Evolutionary conservation across 2,329 filamentous ascomycete genomes (phyloP).

Genomic region (Aspergillus brunneoviolaceus): DNA sequence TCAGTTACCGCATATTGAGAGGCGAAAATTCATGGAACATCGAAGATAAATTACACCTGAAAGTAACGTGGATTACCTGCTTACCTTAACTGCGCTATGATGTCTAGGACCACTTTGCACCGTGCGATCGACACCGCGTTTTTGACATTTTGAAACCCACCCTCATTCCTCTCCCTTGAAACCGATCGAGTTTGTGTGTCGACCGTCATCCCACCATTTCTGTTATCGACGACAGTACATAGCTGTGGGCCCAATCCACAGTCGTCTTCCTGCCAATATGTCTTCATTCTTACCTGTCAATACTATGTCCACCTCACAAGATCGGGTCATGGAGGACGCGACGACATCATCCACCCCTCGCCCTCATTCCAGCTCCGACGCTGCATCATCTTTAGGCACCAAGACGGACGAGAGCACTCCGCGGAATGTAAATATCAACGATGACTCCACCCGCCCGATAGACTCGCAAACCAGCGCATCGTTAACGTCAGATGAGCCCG

Average conservation of each 20-base stretch:
- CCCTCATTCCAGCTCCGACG: conserved; percentile 40
- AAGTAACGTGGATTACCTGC: conserved; percentile 14
- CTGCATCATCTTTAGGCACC: conserved; percentile 20
- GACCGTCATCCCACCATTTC: conserved; percentile 17
- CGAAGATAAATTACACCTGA: conserved; percentile 2
- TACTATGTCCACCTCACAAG: conserved; percentile 50
- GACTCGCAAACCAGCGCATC: conserved; percentile 45
- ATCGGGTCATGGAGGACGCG: conserved; percentile 51
- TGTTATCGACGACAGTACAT: conserved; percentile 21
- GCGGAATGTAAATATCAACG: conserved; percentile 41
- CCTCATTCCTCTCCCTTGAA: conserved; percentile 16
- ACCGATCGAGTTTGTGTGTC: conserved; percentile 18
- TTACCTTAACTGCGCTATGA: conserved; percentile 22
- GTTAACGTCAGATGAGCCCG: conserved; percentile 60
- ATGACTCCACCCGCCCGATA: conserved; percentile 44
- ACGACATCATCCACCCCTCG: conserved; percentile 58
- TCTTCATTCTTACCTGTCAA: conserved; percentile 63
- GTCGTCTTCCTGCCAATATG: conserved; percentile 46
- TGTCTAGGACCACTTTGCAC: conserved; percentile 17
- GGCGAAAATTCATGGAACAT: background rate
- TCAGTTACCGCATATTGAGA: background rate
- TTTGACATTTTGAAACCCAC: conserved; percentile 13
- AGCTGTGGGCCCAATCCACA: conserved; percentile 26
- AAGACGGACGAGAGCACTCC: conserved; percentile 41
- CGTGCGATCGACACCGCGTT: conserved; percentile 18